A percentile compares a stretch with the other conserved stretches of the same genome.
Evolutionary conservation across 306 rosid genomes (phyloP).

Genomic region (Dryas drummondii): DNA sequence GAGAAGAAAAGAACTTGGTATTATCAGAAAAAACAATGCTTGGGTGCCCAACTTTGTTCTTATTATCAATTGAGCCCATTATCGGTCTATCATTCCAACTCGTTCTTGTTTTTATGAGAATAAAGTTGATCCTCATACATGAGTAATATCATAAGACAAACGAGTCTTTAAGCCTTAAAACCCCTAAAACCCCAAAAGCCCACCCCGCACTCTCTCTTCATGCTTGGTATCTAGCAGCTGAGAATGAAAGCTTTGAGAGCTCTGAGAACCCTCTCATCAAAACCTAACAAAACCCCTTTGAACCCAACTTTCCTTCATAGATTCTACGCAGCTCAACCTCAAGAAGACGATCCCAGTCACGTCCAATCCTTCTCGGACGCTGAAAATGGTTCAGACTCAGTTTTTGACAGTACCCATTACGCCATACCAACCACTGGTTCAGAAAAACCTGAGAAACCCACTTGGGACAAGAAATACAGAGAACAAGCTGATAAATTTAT

Average conservation of each 20-base stretch:
- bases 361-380: slow-evolving; percentile 31
- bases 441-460: slow-evolving; percentile 25
- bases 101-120: no score
- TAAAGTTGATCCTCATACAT: no score
- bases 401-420: slow-evolving; percentile 70
- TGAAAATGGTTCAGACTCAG: slow-evolving; percentile 44
- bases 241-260: slow-evolving; percentile 66
- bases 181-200: slow-evolving; percentile 7
- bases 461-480: slow-evolving; percentile 69
- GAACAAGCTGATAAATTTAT: slow-evolving; percentile 45
- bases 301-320: slow-evolving; percentile 22
- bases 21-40: no score
- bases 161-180: not conserved
- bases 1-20: no score
- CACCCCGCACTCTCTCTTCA: not conserved
- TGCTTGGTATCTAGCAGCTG: slow-evolving; percentile 22
- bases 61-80: no score
- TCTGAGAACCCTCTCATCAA: slow-evolving; percentile 35
- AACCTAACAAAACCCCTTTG: slow-evolving; percentile 13
- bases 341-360: slow-evolving; percentile 37
- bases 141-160: no score
- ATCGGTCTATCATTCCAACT: no score
- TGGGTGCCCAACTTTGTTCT: no score
- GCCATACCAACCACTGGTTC: slow-evolving; percentile 36
- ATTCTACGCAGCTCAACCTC: slow-evolving; percentile 63